Evolutionary conservation across 2,329 filamentous ascomycete species (phyloP).

Genomic region (Cladorrhinum sp.): DNA sequence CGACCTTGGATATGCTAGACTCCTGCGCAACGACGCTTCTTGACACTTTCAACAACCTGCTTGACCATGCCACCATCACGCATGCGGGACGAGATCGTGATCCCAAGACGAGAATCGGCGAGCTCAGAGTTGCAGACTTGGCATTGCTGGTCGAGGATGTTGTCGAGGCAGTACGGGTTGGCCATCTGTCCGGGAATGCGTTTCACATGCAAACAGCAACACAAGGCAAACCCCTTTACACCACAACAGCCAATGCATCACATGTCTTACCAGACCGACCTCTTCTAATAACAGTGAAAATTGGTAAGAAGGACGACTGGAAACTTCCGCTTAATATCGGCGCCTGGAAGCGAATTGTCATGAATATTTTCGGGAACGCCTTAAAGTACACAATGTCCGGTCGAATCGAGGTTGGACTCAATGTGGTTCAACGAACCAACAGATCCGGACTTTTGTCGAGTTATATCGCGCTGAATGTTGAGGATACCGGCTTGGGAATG

Average conservation of each 20-base stretch:
- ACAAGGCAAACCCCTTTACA: neutral
- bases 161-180: conserved; percentile 21
- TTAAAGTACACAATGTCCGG: conserved; percentile 46
- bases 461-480: conserved; percentile 45
- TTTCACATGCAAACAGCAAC: conserved; percentile 11
- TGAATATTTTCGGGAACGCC: conserved; percentile 53
- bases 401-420: conserved; percentile 15
- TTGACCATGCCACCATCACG: conserved; percentile 24
- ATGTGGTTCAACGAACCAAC: conserved; percentile 10
- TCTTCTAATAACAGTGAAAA: conserved; percentile 18
- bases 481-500: conserved; percentile 66
- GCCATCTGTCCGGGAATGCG: conserved; percentile 19
- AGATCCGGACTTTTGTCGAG: conserved; percentile 6
- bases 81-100: conserved; percentile 11
- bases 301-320: conserved; percentile 14
- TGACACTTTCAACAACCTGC: conserved; percentile 43
- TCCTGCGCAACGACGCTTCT: conserved; percentile 47
- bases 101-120: neutral
- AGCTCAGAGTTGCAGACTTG: conserved; percentile 10
- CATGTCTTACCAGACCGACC: neutral
- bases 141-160: conserved; percentile 22
- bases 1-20: conserved; percentile 46
- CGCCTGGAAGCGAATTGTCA: conserved; percentile 42
- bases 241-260: neutral
- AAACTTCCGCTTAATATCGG: conserved; percentile 17